Evolutionary conservation across 2,329 filamentous ascomycete genomes (phyloP), one percentile per base, ranked within the genome.

Genomic region (Canariomyces notabilis): DNA sequence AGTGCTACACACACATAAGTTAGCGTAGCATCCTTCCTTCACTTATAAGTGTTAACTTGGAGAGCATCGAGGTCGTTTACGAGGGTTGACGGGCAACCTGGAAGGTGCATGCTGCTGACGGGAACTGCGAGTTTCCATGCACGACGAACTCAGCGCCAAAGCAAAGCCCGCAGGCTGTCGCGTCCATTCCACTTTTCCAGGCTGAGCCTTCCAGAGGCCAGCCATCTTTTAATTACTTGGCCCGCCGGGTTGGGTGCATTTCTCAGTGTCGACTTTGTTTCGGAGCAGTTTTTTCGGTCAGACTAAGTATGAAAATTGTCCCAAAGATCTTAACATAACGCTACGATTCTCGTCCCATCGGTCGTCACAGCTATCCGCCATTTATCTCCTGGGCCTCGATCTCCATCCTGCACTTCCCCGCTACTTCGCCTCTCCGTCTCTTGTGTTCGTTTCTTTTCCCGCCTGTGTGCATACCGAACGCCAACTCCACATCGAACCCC

Each of bases 151-250:
- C 23, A 36, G 21, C 33, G 42, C 35, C 26, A 37, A 37, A 26
- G 14, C 42, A 42, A 42, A 20, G 46, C 46, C 42, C 42, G 46
- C 42, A 49, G 42, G 33, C 46, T 49, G 46, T 45, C 37, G 42
- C 45, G 46, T 19, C 35, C 19, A 37, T 37, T 37, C 35, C 18
- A 22, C 7, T 21, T 37, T 37, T 37, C 18, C 21, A 37, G n/a
- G n/a, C n/a, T n/a, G n/a, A n/a, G n/a, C n/a, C 35, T 19, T 19
- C 20, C 22, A 37, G n/a, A 29, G 9, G 26, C 18, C n/a, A 6
- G 18, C 18, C n/a, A n/a, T n/a, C n/a, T n/a, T n/a, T n/a, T n/a
- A n/a, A 19, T 9, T 9, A 22, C 35, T 37, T 37, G 5, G 15
- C 5, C 33, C 11, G 33, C 19, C 35, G 22, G 18, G 7, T 21